phyloP scores from a whole-genome alignment of 495 filamentous ascomycete species.

The Glutinoglossum americanum region DNA sequence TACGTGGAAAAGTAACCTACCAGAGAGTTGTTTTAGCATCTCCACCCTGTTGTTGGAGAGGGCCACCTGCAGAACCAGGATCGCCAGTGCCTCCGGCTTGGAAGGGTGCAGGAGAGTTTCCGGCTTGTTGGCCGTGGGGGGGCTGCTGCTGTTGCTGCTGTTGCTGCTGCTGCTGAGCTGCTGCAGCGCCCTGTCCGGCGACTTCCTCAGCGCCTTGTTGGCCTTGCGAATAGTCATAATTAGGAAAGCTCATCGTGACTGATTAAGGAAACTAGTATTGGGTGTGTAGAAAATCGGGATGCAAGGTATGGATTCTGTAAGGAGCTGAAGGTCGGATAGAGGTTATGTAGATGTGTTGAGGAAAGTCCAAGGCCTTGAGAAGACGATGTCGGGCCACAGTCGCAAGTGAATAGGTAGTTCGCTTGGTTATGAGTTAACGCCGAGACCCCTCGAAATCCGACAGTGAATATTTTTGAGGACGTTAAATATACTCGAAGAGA shows the following conservation, averaged over 20 bases:
- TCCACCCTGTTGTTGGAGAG: constrained; percentile 25
- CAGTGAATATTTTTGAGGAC: neutral
- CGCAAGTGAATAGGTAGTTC: neutral
- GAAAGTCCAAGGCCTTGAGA: neutral
- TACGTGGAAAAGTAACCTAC: constrained; percentile 25
- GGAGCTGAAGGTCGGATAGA: neutral
- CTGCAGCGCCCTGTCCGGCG: constrained; percentile 10
- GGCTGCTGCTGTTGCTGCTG: constrained; percentile 9
- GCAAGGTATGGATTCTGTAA: neutral
- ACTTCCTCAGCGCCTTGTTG: constrained; percentile 14
- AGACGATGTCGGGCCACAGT: neutral
- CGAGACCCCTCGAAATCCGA: neutral
- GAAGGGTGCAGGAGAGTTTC: constrained; percentile 32
- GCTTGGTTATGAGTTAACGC: neutral
- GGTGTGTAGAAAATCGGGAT: neutral
- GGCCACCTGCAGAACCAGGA: constrained; percentile 26
- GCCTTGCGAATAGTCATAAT: constrained; percentile 15
- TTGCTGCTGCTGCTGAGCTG: constrained; percentile 8
- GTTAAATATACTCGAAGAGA: neutral
- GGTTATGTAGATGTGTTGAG: neutral
- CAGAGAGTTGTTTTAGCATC: constrained; percentile 69
- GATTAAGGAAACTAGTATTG: constrained; percentile 1
- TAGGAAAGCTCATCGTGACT: constrained; percentile 8
- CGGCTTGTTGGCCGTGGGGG: constrained; percentile 23
- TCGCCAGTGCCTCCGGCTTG: constrained; percentile 30